phyloP scores from a whole-genome alignment of 2,329 filamentous ascomycete genomes.

The Exophiala lecanii-corni region DNA sequence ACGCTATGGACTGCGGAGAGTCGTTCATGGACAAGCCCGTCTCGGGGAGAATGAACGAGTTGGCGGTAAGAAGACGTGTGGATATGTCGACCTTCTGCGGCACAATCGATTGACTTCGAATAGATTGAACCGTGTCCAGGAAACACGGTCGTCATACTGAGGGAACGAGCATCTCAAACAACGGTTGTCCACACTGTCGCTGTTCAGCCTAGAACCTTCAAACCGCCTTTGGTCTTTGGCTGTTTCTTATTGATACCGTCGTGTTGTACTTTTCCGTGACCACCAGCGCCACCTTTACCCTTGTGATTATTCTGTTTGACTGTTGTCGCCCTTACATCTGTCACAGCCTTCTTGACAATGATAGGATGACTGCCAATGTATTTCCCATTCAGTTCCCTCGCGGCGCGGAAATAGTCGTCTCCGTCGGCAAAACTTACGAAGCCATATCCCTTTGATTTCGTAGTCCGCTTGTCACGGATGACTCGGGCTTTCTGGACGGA shows the following conservation, averaged over 20 bases:
- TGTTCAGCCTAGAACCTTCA: constrained; percentile 40
- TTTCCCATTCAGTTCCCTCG: constrained; percentile 97
- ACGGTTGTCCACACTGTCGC: too few relatives aligned
- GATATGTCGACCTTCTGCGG: too few relatives aligned
- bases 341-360: constrained; percentile 78
- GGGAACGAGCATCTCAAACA: too few relatives aligned
- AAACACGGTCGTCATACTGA: too few relatives aligned
- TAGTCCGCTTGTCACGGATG: constrained; percentile 89
- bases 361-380: constrained; percentile 98
- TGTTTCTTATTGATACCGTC: constrained; percentile 42
- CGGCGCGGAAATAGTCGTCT: constrained; percentile 93
- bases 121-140: too few relatives aligned
- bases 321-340: constrained; percentile 78
- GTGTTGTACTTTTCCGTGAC: constrained; percentile 37
- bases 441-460: constrained; percentile 92
- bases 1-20: too few relatives aligned
- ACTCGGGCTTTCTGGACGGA: constrained; percentile 91
- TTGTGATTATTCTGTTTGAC: constrained; percentile 55
- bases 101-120: too few relatives aligned
- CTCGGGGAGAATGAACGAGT: too few relatives aligned
- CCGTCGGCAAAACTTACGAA: constrained; percentile 95
- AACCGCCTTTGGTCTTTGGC: constrained; percentile 42
- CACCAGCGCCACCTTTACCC: constrained; percentile 34
- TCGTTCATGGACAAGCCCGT: too few relatives aligned
- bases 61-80: too few relatives aligned